A percentile compares a stretch with the other conserved stretches of the same genome.
These are phyloP conservation scores for Rhodomyrtus tomentosa DNA, from an alignment of 345 rosid species.

Conservation along the genomic window DNA sequence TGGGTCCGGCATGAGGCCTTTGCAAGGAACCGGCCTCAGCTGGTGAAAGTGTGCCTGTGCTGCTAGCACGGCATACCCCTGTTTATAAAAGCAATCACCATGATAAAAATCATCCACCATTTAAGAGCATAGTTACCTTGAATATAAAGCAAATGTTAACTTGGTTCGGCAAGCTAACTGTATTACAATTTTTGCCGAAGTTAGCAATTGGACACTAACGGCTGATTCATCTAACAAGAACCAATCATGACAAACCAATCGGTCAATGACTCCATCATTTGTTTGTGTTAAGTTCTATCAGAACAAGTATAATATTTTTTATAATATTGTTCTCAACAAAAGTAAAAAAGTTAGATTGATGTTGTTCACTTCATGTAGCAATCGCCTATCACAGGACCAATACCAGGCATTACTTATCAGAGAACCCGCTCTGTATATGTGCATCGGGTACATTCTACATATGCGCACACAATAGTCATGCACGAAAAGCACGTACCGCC, in stretches of 20 bases:
- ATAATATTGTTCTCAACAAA: too few relatives aligned
- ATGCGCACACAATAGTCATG: neutral
- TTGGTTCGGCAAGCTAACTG: neutral
- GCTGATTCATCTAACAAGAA: neutral
- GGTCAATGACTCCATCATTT: neutral
- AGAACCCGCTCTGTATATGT: neutral
- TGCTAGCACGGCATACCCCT: conserved; percentile 38
- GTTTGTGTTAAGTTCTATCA: neutral
- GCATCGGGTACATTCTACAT: neutral
- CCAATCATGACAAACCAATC: neutral
- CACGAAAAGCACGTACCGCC: conserved; percentile 16
- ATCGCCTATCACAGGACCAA: neutral
- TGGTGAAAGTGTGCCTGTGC: conserved; percentile 38
- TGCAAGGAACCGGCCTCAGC: conserved; percentile 42
- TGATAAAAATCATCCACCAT: neutral
- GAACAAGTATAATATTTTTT: too few relatives aligned
- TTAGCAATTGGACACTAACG: neutral
- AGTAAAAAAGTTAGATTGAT: neutral
- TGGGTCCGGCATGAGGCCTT: conserved; percentile 15
- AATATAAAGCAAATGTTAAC: neutral
- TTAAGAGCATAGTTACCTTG: neutral
- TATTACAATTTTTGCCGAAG: neutral
- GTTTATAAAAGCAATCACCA: neutral
- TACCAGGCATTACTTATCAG: neutral
- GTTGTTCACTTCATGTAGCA: neutral